These are phyloP conservation scores for Leucocoprinus leucothites DNA, from an alignment of 768 basidiomycete species.

Conservation along the genomic window DNA sequence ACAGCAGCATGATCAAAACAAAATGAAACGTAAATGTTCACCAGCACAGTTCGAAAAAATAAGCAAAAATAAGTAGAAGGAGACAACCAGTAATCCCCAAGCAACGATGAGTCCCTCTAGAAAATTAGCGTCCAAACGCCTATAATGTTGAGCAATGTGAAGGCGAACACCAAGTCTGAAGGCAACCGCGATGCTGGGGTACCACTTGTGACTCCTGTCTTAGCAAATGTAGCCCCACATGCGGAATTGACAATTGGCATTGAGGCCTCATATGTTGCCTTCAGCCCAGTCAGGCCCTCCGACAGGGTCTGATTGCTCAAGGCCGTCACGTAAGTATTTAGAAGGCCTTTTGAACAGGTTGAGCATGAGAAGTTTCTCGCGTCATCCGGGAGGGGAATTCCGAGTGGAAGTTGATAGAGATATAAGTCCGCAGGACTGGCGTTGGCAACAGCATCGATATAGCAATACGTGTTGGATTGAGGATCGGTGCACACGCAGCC, in stretches of 20 bases:
- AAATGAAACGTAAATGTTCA: background rate
- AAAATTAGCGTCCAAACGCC: constrained; percentile 2
- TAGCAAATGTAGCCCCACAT: constrained; percentile 53
- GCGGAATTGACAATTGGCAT: constrained; percentile 39
- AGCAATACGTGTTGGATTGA: constrained; percentile 67
- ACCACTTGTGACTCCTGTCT: constrained; percentile 17
- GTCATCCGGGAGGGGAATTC: constrained; percentile 46
- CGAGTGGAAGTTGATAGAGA: constrained; percentile 68
- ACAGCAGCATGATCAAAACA: background rate
- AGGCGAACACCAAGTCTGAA: background rate
- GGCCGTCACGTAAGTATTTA: constrained; percentile 51
- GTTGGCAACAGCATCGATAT: constrained; percentile 56
- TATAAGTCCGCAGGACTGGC: constrained; percentile 65
- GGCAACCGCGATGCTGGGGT: background rate
- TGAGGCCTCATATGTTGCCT: constrained; percentile 46
- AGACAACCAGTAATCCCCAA: background rate
- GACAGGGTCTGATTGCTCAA: constrained; percentile 27
- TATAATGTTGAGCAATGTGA: background rate
- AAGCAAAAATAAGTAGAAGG: background rate
- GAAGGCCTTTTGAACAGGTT: constrained; percentile 55
- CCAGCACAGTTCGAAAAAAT: background rate
- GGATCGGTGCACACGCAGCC: constrained; percentile 59
- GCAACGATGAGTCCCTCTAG: background rate
- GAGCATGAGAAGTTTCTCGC: constrained; percentile 53
- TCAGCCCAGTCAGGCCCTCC: constrained; percentile 31